Evolutionary conservation across 2,329 filamentous ascomycete genomes (phyloP), one percentile per base, ranked within the genome.

Genomic region (Xylariaceae sp.): DNA sequence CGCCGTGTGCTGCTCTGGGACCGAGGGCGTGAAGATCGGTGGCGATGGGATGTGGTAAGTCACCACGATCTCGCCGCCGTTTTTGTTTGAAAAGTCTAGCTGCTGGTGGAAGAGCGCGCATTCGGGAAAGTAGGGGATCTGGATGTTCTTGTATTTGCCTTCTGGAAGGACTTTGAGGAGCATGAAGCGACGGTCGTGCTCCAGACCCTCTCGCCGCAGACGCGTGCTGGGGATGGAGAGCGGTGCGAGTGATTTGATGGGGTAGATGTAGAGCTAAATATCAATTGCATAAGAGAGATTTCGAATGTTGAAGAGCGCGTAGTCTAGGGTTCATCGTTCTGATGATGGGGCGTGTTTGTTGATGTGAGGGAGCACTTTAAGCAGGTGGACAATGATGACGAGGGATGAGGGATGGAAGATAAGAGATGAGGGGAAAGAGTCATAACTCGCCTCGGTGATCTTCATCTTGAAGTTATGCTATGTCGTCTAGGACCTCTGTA

Each of bases 161-260:
- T 61, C 71, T 39, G 74, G 65, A 16, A 76, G 68, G 61, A 83
- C 76, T 64, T 82, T 82, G 60, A 85, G 80, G 3, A 92, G 80
- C 84, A 92, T 90, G 73, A 90, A 92, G 29, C 79, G 79, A 8
- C 89, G 83, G 74, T 92, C 89, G 69, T 89, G 76, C 36, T 78
- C 75, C 64, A 91, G 78, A 12, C 89, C 88, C 61, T 85, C 81
- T n/a, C 79, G 77, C 4, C 82, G 83, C 43, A 91, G 72, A n/a
- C 74, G 73, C 3, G 86, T 79, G 0, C 75, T 72, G 4, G 76
- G 57, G 28, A 91, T 74, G 16, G 78, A 72, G 51, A 88, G 82
- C 47, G 83, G 84, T 31, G 86, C 83, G n/a, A 91, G 80, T 6
- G 82, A 87, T 70, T 92, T 92, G 74, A 92, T 87, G 37, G 89